Percentiles rank a stretch among this genome's conserved stretches.
Conservation (phyloP, 495 filamentous ascomycete species). For the Penicillium coprophilum region DNA sequence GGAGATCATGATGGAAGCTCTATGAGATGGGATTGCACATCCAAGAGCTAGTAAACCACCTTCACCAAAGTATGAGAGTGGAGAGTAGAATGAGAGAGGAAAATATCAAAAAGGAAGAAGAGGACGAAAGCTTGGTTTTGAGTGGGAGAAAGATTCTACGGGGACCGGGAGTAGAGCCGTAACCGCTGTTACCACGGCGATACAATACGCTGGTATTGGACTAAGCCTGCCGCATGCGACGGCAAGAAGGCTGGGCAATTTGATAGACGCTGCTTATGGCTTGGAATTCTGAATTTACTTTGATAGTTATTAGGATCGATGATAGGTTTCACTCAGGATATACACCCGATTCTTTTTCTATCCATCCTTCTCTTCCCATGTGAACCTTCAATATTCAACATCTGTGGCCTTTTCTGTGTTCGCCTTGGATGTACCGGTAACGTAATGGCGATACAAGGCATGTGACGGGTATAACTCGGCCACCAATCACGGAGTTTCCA, state of each 20-base stretch:
- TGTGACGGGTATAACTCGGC: conserved; percentile 26
- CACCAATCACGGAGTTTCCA: conserved; percentile 28
- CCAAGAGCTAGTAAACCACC: conserved; percentile 43
- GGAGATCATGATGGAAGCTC: conserved; percentile 55
- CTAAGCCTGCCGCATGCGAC: conserved; percentile 29
- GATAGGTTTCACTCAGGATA: neutral
- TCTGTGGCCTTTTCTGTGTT: neutral
- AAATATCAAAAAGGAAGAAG: conserved; percentile 35
- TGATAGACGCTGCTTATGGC: conserved; percentile 7
- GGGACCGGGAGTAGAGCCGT: conserved; percentile 42
- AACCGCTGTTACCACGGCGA: conserved; percentile 43
- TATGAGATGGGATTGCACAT: conserved; percentile 37
- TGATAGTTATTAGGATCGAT: neutral
- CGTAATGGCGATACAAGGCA: conserved; percentile 31
- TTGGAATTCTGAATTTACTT: neutral
- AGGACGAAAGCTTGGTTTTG: conserved; percentile 47
- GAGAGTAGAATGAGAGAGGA: conserved; percentile 35
- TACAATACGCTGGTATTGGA: conserved; percentile 39
- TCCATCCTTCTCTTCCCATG: neutral
- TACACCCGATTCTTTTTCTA: neutral
- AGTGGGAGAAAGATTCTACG: conserved; percentile 44
- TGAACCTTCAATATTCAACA: neutral
- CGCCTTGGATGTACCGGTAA: neutral
- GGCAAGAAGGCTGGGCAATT: conserved; percentile 14
- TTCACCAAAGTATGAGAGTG: conserved; percentile 44